Evolutionary conservation across 768 basidiomycete genomes (phyloP).

Genomic region (Lentinula sp.): DNA sequence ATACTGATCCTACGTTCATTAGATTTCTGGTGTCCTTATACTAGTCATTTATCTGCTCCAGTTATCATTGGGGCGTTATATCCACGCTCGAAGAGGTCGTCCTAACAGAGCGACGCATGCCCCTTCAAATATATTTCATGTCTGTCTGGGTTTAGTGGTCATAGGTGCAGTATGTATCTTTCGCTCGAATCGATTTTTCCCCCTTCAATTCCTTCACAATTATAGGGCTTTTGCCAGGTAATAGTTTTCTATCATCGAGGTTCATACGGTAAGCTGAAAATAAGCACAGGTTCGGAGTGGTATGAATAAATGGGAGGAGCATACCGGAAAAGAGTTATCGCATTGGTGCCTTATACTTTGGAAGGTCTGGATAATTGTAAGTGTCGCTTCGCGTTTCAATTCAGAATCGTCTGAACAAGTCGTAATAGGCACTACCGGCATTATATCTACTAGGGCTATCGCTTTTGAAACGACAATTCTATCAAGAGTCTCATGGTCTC

Average conservation of each 20-base stretch:
- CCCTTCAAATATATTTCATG: conserved; percentile 51
- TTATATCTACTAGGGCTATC: conserved; percentile 1
- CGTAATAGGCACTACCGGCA: background rate
- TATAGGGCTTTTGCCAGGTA: conserved; percentile 42
- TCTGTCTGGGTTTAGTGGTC: conserved; percentile 44
- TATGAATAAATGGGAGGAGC: conserved; percentile 34
- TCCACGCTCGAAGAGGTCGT: conserved; percentile 36
- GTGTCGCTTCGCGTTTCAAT: conserved; percentile 12
- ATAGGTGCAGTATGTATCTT: conserved; percentile 18
- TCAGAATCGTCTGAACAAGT: background rate
- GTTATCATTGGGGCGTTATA: conserved; percentile 43
- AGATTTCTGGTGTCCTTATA: conserved; percentile 50
- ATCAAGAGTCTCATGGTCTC: conserved; percentile 4
- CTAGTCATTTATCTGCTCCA: conserved; percentile 47
- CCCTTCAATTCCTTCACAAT: background rate
- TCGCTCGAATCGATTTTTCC: background rate
- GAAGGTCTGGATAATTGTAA: conserved; percentile 40
- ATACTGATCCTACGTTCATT: background rate
- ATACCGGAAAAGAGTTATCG: conserved; percentile 27
- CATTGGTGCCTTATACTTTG: conserved; percentile 34
- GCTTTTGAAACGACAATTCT: conserved; percentile 6
- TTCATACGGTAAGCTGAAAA: background rate
- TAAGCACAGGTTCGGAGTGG: conserved; percentile 33
- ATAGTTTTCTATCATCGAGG: conserved; percentile 11
- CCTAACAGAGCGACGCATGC: conserved; percentile 31